Evolutionary conservation across 345 rosid genomes (phyloP), one percentile per base, ranked within the genome.

Genomic region (Salix exigua): DNA sequence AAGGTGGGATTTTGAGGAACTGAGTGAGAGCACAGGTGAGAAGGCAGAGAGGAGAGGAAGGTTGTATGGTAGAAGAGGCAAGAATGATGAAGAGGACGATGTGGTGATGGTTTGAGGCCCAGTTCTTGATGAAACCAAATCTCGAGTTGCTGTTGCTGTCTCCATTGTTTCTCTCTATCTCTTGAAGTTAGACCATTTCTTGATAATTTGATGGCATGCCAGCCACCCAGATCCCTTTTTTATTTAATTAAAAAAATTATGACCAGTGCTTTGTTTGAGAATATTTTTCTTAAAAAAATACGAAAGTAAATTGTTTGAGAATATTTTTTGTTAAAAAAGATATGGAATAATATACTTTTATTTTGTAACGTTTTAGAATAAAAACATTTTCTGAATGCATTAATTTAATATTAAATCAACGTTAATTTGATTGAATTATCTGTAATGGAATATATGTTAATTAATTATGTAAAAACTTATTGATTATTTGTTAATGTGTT

Each of bases 1-100:
- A 28, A 28, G 28, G 28, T 28, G 28, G 28, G 28, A 28, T 28
- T 28, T 94, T 94, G 84, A 94, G 97, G 87, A 92, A 89, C 83
- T 94, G 98, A 75, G 98, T 97, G 60, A 94, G 81, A 40, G 98
- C 92, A 84, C 88, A 92, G 67, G 98, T 92, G 17, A 92, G 94
- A 94, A 91, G 28, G 98, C 93, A 12, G 97, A 86, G 83, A 94
- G 23, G 77, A 94, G 89, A 44, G 98, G 97, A 58, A 87, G 95
- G 68, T 94, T 91, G 87, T 75, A 79, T 13, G 93, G 91, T 18
- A 89, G 74, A 74, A 81, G 75, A 69, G 65, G 40, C 12, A 31
- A 12, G 6, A 77, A 72, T 18, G 78, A 37, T 11, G 91, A 83
- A 40, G 87, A 42, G 35, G 91, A 68, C 72, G 75, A 72, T 31